Base-by-base conservation (phyloP, 2,329 filamentous ascomycete species). In the Ophiocordyceps unilateralis region DNA sequence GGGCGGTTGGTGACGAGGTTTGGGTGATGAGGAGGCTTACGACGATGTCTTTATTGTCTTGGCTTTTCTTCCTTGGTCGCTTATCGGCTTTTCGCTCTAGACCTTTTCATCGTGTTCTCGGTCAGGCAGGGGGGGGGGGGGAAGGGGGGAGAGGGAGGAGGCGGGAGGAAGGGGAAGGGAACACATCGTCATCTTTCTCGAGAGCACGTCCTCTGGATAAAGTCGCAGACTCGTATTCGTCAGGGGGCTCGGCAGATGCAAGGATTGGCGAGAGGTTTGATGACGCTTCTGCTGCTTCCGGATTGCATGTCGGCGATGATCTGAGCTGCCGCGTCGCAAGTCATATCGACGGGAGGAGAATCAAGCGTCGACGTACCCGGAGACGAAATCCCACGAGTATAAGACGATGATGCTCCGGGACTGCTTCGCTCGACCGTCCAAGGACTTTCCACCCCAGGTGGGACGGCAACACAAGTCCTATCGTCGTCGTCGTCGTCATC, bases 181-280 rank as follows among this genome's bases (percentile, higher is more conserved):
- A n/a, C n/a, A n/a, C n/a, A n/a, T n/a, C n/a, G n/a, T n/a, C n/a
- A n/a, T n/a, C n/a, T n/a, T n/a, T n/a, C n/a, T 94, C 42, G 86
- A 94, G 55, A 86, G 4, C 86, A 85, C 0, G 84, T 93, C 2
- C 57, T 93, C 12, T 30, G 14, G 28, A 36, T 15, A n/a, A n/a
- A n/a, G n/a, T n/a, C n/a, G n/a, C n/a, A n/a, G n/a, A 15, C 32
- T 36, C 17, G 32, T 36, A 15, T 36, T 36, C 32, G 32, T 36
- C 32, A 36, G 32, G 32, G 32, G 32, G 11, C 5, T 36, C 17
- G 32, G 32, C 32, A 36, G 32, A 19, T n/a, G 32, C n/a, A 9
- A n/a, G 17, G 32, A 36, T n/a, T 36, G 32, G 32, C 17, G n/a
- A 36, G n/a, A 19, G 32, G 17, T 9, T 57, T 54, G 5, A 48